Conservation (phyloP, 352 stramenopile genomes). For the Detonula confervacea region DNA sequence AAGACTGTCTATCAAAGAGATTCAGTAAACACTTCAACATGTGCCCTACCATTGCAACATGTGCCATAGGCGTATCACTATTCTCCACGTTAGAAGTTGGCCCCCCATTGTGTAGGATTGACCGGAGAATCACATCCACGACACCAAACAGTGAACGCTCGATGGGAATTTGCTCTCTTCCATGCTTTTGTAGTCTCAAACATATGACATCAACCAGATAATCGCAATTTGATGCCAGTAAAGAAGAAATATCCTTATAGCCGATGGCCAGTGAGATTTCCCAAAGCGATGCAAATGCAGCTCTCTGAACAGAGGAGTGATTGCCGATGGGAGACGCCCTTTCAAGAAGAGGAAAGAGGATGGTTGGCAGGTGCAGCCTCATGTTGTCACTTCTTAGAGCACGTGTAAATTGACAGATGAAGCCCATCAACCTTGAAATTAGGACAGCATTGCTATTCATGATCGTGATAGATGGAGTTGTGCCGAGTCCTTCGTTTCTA, state of each 20-base stretch:
- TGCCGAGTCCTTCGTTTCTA: not conserved
- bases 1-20: slow-evolving; percentile 33
- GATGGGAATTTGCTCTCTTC: slow-evolving; percentile 22
- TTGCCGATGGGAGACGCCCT: slow-evolving; percentile 46
- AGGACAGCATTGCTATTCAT: slow-evolving; percentile 55
- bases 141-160: slow-evolving; percentile 44
- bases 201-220: slow-evolving; percentile 55
- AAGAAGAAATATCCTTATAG: slow-evolving; percentile 21
- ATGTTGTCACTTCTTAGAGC: slow-evolving; percentile 34
- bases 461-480: slow-evolving; percentile 19
- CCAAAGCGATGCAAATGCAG: slow-evolving; percentile 27
- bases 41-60: slow-evolving; percentile 40
- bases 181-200: slow-evolving; percentile 33
- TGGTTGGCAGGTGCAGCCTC: slow-evolving; percentile 31
- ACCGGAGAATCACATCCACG: slow-evolving; percentile 45
- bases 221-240: slow-evolving; percentile 58
- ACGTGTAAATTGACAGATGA: slow-evolving; percentile 42
- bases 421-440: slow-evolving; percentile 42
- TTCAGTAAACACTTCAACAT: slow-evolving; percentile 42
- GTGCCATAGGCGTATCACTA: not conserved
- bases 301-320: slow-evolving; percentile 41
- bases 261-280: slow-evolving; percentile 28
- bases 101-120: slow-evolving; percentile 6
- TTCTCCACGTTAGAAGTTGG: not conserved
- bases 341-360: slow-evolving; percentile 60